Percentiles rank a stretch among this genome's conserved stretches.
Conservation (phyloP, 768 basidiomycete species). For the Boletus tylopilopsis region DNA sequence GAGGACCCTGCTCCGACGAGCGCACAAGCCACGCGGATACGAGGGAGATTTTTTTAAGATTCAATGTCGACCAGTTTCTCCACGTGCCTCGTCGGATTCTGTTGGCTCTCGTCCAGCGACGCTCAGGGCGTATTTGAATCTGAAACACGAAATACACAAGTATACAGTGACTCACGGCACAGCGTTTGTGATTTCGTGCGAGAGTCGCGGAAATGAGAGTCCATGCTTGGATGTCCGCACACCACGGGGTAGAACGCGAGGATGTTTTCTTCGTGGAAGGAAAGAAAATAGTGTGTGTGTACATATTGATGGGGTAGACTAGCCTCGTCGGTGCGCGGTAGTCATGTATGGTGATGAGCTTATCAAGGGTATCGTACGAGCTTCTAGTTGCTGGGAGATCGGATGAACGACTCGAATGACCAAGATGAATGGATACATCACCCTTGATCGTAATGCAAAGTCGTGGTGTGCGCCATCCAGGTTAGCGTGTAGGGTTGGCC, state of each 20-base stretch:
- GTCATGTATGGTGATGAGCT: background rate
- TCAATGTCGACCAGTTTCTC: background rate
- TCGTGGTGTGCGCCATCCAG: background rate
- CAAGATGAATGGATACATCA: background rate
- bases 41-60: background rate
- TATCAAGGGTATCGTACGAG: too few species aligned
- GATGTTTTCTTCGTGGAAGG: background rate
- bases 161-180: background rate
- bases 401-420: background rate
- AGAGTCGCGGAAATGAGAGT: constrained; percentile 1
- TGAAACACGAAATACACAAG: constrained; percentile 7
- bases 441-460: background rate
- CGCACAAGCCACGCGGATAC: constrained; percentile 1
- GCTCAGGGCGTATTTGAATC: background rate
- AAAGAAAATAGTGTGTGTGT: background rate
- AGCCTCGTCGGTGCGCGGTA: background rate
- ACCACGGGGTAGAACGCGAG: background rate
- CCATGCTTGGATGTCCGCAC: background rate
- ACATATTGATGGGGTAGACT: background rate
- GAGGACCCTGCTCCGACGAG: constrained; percentile 3
- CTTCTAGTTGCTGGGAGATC: background rate
- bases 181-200: constrained; percentile 1
- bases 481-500: background rate
- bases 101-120: background rate
- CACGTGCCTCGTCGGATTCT: background rate